Evolutionary conservation across 805 yeast genomes (phyloP), one percentile per base, ranked within the genome.

Genomic region (Pichia gijzeniarum): DNA sequence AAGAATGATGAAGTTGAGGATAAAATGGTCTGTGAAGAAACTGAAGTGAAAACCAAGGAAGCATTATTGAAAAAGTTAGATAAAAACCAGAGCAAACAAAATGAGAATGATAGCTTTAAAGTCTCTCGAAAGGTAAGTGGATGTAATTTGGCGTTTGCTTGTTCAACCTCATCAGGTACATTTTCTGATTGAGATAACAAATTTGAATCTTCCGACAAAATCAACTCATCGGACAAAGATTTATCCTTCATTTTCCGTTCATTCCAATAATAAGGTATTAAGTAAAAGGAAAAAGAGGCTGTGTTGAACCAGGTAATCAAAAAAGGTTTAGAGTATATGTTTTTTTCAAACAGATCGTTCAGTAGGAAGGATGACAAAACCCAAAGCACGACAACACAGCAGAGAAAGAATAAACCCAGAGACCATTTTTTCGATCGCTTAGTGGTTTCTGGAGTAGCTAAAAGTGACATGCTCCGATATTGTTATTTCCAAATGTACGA

Each of bases 1-100:
- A 93, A 93, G 60, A 93, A 89, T 7, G 96, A 85, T 5, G 95
- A 83, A 0, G 98, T 90, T 32, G 96, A 85, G 16, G 96, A 85
- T 34, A 93, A 66, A 20, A 93, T 91, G 3, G 98, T 93, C 57
- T 95, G 97, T 13, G 93, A 83, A 2, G 95, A 95, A 18, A 93
- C 99, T 12, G 90, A 81, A 0, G 99, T 93, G 63, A 83, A 93
- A 20, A 84, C 75, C 43, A 93, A 70, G 18, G 95, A 81, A 0
- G 95, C 87, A 64, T 93, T 93, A 28, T 93, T 88, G 45, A 86
- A 82, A 52, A 90, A 72, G 62, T 93, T 93, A 3, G 98, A 95
- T 16, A 80, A 49, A 60, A 87, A 93, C 99, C 99, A 93, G 36
- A 93, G 68, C 3, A 85, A 65, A 51, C 95, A 83, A 62, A 93